Conservation (phyloP, 805 yeast species). For the Saturnispora besseyi region DNA sequence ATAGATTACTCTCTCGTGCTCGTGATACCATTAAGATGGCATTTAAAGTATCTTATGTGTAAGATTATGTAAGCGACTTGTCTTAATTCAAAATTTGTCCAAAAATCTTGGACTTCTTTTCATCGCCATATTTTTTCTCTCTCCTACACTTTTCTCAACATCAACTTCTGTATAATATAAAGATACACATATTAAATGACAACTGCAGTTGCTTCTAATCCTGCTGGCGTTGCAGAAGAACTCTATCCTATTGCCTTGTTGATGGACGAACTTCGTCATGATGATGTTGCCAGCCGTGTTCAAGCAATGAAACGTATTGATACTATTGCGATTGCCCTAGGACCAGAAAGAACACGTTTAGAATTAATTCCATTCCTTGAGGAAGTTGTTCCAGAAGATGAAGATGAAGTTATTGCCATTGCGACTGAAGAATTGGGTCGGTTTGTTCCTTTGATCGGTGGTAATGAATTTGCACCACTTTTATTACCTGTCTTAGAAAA, state of each 20-base stretch:
- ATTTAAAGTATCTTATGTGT: slow-evolving; percentile 5
- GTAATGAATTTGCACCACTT: slow-evolving; percentile 51
- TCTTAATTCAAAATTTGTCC: background rate
- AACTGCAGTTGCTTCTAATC: slow-evolving; percentile 2
- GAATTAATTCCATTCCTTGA: slow-evolving; percentile 87
- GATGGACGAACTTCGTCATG: slow-evolving; percentile 92
- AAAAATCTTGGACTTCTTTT: background rate
- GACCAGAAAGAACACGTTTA: slow-evolving; percentile 82
- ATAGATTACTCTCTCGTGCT: background rate
- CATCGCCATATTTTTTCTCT: background rate
- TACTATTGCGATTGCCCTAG: slow-evolving; percentile 90
- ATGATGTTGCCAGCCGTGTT: slow-evolving; percentile 87
- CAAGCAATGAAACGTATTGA: slow-evolving; percentile 91
- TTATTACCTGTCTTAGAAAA: slow-evolving; percentile 67
- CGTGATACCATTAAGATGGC: slow-evolving; percentile 3
- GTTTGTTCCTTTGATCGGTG: slow-evolving; percentile 87
- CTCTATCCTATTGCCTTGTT: slow-evolving; percentile 90
- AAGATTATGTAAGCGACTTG: background rate
- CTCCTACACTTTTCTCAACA: background rate
- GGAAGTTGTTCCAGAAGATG: slow-evolving; percentile 91
- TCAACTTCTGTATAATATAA: background rate
- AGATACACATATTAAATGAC: background rate
- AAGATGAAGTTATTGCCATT: slow-evolving; percentile 93
- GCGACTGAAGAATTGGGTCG: slow-evolving; percentile 84
- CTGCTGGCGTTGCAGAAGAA: slow-evolving; percentile 34